Evolutionary conservation across 2,329 filamentous ascomycete species (phyloP).

Genomic region (Venturia asperata): DNA sequence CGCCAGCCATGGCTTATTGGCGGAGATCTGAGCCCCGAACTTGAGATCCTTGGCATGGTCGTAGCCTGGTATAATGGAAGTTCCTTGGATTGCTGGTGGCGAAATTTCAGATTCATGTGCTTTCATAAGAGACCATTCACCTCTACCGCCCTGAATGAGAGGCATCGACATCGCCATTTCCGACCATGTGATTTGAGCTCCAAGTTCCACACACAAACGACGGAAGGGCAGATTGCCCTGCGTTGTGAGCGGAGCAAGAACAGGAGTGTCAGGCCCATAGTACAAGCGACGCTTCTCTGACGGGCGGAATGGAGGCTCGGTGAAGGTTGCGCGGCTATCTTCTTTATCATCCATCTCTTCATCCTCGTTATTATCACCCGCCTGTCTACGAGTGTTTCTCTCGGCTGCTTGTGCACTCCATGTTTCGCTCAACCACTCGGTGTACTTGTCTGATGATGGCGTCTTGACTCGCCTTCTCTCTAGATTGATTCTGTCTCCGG

Average conservation of each 20-base stretch:
- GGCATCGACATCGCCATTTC: slow-evolving; percentile 96
- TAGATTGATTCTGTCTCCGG: slow-evolving; percentile 65
- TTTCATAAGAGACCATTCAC: slow-evolving; percentile 92
- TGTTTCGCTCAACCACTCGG: slow-evolving; percentile 68
- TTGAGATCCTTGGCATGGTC: slow-evolving; percentile 75
- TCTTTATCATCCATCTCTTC: slow-evolving; percentile 39
- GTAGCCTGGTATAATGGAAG: slow-evolving; percentile 64
- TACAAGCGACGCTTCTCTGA: slow-evolving; percentile 93
- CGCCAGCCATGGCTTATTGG: slow-evolving; percentile 84
- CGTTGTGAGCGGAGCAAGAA: slow-evolving; percentile 89
- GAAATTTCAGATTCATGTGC: slow-evolving; percentile 76
- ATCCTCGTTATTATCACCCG: slow-evolving; percentile 12
- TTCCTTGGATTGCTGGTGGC: slow-evolving; percentile 48
- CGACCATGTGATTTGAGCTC: slow-evolving; percentile 89
- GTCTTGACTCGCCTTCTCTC: slow-evolving; percentile 64
- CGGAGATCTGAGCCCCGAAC: slow-evolving; percentile 89
- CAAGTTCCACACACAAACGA: slow-evolving; percentile 78
- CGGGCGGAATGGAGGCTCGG: slow-evolving; percentile 79
- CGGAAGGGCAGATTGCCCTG: slow-evolving; percentile 95
- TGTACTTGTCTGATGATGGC: slow-evolving; percentile 67
- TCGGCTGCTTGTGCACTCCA: slow-evolving; percentile 29
- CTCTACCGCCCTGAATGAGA: slow-evolving; percentile 78
- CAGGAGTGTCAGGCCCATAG: slow-evolving; percentile 87
- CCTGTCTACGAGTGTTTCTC: slow-evolving; percentile 28
- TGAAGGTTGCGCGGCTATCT: slow-evolving; percentile 71